A percentile compares a stretch with the other conserved stretches of the same genome.
Conservation (phyloP, 2,329 filamentous ascomycete species). For the Arachnomyces sp. region DNA sequence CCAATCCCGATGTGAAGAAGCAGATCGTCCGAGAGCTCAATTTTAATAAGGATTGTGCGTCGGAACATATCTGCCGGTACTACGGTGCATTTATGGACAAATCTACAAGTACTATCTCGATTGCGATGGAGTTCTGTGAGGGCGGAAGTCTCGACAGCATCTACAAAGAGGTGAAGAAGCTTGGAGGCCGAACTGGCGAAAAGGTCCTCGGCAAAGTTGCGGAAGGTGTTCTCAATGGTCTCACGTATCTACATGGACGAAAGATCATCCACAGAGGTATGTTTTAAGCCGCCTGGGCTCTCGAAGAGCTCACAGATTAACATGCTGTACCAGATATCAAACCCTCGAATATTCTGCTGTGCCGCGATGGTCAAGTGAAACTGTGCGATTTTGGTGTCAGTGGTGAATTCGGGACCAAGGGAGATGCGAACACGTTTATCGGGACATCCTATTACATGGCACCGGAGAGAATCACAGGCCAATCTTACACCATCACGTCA, state of each 20-base stretch:
- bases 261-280: conserved; percentile 86
- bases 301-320: too few relatives aligned
- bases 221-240: conserved; percentile 83
- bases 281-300: conserved; percentile 3
- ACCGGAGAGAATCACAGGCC: conserved; percentile 91
- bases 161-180: conserved; percentile 92
- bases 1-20: conserved; percentile 95
- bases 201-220: conserved; percentile 96
- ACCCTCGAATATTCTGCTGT: conserved; percentile 91
- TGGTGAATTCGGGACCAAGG: conserved; percentile 96
- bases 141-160: conserved; percentile 93
- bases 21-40: conserved; percentile 93
- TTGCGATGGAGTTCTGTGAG: conserved; percentile 98
- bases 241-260: conserved; percentile 89
- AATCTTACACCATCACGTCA: conserved; percentile 96
- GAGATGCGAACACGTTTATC: conserved; percentile 97
- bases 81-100: conserved; percentile 96
- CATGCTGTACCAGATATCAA: conserved; percentile 64
- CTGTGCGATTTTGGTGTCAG: conserved; percentile 97
- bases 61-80: conserved; percentile 92
- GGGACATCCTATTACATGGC: conserved; percentile 99
- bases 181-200: conserved; percentile 89
- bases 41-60: conserved; percentile 97
- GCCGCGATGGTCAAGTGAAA: conserved; percentile 87
- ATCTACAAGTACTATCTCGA: conserved; percentile 92